Percentiles rank a stretch among this genome's conserved stretches.
phyloP scores from a whole-genome alignment of 331 rosid genomes.

The Quercus phellos region DNA sequence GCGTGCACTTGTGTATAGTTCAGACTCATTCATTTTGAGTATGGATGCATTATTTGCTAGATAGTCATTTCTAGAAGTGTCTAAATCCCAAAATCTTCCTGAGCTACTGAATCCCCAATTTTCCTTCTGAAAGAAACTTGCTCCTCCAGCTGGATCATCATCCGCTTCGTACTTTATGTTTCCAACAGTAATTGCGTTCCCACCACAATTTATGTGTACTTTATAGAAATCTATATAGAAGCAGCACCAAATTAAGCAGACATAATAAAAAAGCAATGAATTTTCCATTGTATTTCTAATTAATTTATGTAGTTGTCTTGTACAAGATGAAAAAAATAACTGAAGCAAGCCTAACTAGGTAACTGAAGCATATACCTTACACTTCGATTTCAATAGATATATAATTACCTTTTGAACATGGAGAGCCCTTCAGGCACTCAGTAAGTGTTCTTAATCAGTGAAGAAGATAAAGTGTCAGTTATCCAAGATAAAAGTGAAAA shows the following conservation, averaged over 20 bases:
- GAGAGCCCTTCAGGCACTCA: neutral
- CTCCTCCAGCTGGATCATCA: neutral
- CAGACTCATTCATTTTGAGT: too few species aligned
- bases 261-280: neutral
- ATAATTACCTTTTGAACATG: neutral
- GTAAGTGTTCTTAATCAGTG: neutral
- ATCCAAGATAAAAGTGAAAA: neutral
- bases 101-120: too few species aligned
- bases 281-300: neutral
- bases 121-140: neutral
- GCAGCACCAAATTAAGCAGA: neutral
- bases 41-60: too few species aligned
- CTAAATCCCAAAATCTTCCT: too few species aligned
- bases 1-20: too few species aligned
- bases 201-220: slow-evolving; percentile 7
- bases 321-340: neutral
- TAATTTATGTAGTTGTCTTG: neutral
- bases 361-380: neutral
- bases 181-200: neutral
- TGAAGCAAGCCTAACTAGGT: too few species aligned
- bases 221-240: neutral
- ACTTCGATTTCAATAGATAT: neutral
- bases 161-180: neutral
- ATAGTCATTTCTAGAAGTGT: too few species aligned
- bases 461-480: neutral